Percentiles rank a stretch among this genome's conserved stretches.
Conservation (phyloP, 2,329 filamentous ascomycete genomes). For the Dactylellina leptospora region DNA sequence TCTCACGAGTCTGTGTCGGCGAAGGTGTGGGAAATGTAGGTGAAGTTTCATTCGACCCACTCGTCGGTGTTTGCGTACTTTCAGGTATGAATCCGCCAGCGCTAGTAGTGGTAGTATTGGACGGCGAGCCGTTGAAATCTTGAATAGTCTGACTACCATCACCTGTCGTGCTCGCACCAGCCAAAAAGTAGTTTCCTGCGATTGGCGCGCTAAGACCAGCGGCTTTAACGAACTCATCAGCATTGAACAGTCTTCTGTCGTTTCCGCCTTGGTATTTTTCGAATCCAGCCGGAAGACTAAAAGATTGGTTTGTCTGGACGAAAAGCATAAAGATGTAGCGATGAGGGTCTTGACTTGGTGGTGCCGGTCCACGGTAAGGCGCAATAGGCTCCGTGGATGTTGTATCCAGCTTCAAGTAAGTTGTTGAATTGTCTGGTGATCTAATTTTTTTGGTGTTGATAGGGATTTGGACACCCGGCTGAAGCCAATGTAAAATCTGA, state of each 20-base stretch:
- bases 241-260: slow-evolving; percentile 30
- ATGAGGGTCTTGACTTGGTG: slow-evolving; percentile 39
- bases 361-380: slow-evolving; percentile 34
- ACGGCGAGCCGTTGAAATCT: slow-evolving; percentile 5
- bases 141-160: slow-evolving; percentile 23
- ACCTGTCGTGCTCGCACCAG: slow-evolving; percentile 24
- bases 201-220: slow-evolving; percentile 26
- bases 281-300: slow-evolving; percentile 27
- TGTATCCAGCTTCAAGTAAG: slow-evolving; percentile 26
- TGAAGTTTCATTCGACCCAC: slow-evolving; percentile 11
- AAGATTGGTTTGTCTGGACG: slow-evolving; percentile 26
- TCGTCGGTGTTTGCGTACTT: slow-evolving; percentile 5
- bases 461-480: slow-evolving; percentile 30
- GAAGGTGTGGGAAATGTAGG: slow-evolving; percentile 19
- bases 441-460: slow-evolving; percentile 25
- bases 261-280: slow-evolving; percentile 35
- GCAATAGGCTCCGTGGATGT: slow-evolving; percentile 31
- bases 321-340: slow-evolving; percentile 52
- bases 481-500: slow-evolving; percentile 48
- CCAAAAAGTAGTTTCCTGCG: slow-evolving; percentile 38
- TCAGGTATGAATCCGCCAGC: not conserved
- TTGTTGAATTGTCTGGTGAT: slow-evolving; percentile 11
- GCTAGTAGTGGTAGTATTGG: not conserved
- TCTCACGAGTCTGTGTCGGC: slow-evolving; percentile 24
- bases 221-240: slow-evolving; percentile 21